A percentile compares a stretch with the other conserved stretches of the same genome.
Conservation (phyloP, 2,329 filamentous ascomycete species). For the Venturia pyrina region DNA sequence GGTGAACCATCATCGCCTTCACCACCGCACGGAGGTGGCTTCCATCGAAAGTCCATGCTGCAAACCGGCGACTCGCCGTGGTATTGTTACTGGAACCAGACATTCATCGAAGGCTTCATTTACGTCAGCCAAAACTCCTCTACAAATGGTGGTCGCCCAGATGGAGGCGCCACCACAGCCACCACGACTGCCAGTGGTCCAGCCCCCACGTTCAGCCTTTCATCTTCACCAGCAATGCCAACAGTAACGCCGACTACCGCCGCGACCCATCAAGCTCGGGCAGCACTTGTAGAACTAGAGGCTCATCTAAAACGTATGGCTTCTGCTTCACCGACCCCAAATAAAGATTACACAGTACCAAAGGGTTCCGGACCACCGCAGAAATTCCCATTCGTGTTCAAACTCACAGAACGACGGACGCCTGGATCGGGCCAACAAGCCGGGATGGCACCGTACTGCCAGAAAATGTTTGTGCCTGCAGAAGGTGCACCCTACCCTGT, state of each 20-base stretch:
- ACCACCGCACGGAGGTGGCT: background rate
- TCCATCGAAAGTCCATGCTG: background rate
- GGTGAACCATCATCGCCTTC: background rate
- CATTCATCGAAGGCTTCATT: constrained; percentile 56
- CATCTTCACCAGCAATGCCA: background rate
- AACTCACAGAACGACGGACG: constrained; percentile 55
- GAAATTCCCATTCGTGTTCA: constrained; percentile 48
- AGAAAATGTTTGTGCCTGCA: constrained; percentile 51
- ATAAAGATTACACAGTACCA: background rate
- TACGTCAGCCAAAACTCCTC: constrained; percentile 41
- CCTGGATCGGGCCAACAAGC: constrained; percentile 26
- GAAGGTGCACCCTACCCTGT: constrained; percentile 36
- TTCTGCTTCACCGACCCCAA: background rate
- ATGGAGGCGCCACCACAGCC: background rate
- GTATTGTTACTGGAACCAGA: constrained; percentile 62
- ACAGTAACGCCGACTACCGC: background rate
- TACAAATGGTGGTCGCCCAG: background rate
- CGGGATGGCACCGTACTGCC: constrained; percentile 45
- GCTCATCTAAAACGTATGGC: background rate
- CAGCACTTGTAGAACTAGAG: background rate
- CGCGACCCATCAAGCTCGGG: background rate
- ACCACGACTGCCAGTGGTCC: background rate
- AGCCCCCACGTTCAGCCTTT: background rate
- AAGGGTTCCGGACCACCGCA: constrained; percentile 10
- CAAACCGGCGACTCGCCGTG: constrained; percentile 51